Base-by-base conservation (phyloP, 352 stramenopile species). In the Phytopythium sindhum region DNA sequence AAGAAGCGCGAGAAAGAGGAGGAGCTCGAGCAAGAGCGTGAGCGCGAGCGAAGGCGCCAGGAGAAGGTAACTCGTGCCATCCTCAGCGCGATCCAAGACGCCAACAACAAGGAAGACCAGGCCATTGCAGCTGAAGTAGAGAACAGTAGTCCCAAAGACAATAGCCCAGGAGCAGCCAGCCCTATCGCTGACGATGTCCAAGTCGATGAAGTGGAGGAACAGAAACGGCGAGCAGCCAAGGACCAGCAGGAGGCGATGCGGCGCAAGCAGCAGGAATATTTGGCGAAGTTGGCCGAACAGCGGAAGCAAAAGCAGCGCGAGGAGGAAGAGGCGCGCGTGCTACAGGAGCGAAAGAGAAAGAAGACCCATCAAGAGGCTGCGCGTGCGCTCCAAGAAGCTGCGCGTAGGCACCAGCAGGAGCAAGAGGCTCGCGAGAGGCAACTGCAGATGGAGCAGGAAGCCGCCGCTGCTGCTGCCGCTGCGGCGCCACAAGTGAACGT, bases 181-280 rank as follows among this genome's bases (percentile, higher is more conserved):
- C 5, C 21, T 5, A 21, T 50, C 11, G 14, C 12, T 50, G 59
- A 77, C 37, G 69, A 71, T 57, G 33, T 50, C 42, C 21, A 51
- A 57, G 45, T 64, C 42, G 45, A 59, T 28, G 35, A 47, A 14
- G 47, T 37, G 19, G 76, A 77, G 23, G 64, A 78, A 23, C 66
- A 78, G 47, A 82, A 82, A 54, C 75, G 72, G 28, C 67, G 69
- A 19, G 42, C 45, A 8, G 24, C 10, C 4, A 86, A 86, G 45
- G 73, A 89, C 37, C 66, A 84, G 39, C 77, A 76, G 31, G 76
- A 87, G 4, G 71, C 75, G 0, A 65, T 89, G 31, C 61, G 81
- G 26, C 75, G 75, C 45, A 93, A 91, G 60, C 84, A 93, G 56
- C 79, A 89, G 10, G 74, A 85, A 50, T 91, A 93, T 63, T 65